Conservation (phyloP, 129 eudicot genomes). For the Tanacetum coccineum region DNA sequence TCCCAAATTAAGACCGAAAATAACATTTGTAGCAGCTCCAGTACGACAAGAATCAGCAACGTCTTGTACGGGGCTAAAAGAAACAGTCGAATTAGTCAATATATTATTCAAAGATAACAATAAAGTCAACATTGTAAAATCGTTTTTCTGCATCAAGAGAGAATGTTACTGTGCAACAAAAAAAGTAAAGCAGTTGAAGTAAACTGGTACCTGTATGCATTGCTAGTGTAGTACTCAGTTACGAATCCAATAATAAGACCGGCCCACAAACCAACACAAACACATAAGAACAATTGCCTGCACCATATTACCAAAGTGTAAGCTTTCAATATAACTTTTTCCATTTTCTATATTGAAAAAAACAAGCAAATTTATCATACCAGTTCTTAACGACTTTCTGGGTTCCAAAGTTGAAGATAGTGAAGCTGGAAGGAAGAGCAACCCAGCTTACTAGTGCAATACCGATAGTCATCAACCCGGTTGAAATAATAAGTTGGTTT, state of each 20-base stretch:
- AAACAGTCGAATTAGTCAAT: constrained; percentile 9
- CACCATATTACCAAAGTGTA: constrained; percentile 21
- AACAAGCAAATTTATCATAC: constrained; percentile 33
- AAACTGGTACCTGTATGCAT: constrained; percentile 67
- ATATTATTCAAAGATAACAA: not conserved
- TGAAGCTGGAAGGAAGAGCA: constrained; percentile 79
- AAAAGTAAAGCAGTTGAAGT: not conserved
- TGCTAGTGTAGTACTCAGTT: constrained; percentile 85
- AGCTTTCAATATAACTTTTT: not conserved
- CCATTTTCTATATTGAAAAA: not conserved
- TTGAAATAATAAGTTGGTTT: constrained; percentile 81
- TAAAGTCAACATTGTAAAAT: not conserved
- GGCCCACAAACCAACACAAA: constrained; percentile 89
- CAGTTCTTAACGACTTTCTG: constrained; percentile 79
- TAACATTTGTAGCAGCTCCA: constrained; percentile 89
- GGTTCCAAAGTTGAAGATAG: constrained; percentile 75
- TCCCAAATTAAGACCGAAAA: constrained; percentile 87
- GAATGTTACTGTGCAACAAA: not conserved
- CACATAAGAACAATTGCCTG: constrained; percentile 84
- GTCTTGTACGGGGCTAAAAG: constrained; percentile 79
- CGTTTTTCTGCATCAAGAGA: not conserved
- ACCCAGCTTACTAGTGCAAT: constrained; percentile 64
- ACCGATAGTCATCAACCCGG: constrained; percentile 72
- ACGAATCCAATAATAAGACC: constrained; percentile 82
- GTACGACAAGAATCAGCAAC: constrained; percentile 94